These are phyloP conservation scores for Penicillium crustosum DNA, from an alignment of 2,329 filamentous ascomycete genomes.

Conservation along the genomic window DNA sequence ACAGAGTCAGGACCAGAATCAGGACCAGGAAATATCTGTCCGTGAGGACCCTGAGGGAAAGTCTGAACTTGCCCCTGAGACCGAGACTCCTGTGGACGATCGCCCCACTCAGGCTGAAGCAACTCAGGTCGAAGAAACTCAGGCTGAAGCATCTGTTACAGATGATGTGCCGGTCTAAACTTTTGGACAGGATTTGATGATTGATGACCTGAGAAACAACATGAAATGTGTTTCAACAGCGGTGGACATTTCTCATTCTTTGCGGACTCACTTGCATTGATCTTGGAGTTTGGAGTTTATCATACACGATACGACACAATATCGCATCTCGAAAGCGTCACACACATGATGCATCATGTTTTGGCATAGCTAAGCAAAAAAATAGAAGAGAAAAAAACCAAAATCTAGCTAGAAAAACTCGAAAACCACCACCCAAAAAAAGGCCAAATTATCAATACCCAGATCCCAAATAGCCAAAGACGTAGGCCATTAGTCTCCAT, in stretches of 20 bases:
- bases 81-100: background rate
- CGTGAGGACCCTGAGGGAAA: slow-evolving; percentile 5
- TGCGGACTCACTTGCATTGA: background rate
- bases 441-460: background rate
- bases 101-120: background rate
- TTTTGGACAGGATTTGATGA: background rate
- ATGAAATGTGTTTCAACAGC: background rate
- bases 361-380: background rate
- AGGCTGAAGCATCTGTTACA: background rate
- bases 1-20: slow-evolving; percentile 19
- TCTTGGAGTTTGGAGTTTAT: background rate
- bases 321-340: background rate
- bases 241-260: background rate
- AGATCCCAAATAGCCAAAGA: background rate
- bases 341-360: background rate
- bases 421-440: background rate
- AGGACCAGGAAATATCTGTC: slow-evolving; percentile 15
- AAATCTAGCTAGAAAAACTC: background rate
- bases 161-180: background rate
- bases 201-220: slow-evolving; percentile 6
- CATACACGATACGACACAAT: background rate
- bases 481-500: background rate
- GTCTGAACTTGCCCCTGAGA: background rate
- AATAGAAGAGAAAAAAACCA: background rate
- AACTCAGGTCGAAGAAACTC: background rate